Conservation (phyloP, 1,284 basidiomycete species). For the Somion occarium region DNA sequence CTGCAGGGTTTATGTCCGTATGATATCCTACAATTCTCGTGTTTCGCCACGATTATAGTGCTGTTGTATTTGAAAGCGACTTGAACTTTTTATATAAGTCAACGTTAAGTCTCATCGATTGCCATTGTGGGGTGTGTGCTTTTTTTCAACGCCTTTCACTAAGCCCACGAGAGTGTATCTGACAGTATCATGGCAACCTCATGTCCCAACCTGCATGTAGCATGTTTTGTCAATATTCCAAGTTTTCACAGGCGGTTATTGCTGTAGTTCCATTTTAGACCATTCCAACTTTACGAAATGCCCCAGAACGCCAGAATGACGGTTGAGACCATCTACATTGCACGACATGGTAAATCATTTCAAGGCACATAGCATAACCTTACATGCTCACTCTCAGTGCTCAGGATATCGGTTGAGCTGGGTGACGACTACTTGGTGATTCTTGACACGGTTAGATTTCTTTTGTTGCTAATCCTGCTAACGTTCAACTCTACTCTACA, state of each 20-base stretch:
- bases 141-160: no score
- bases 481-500: no score
- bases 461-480: conserved; percentile 1
- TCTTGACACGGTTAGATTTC: conserved; percentile 1
- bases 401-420: conserved; percentile 74
- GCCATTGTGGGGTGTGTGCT: no score
- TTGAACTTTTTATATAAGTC: no score
- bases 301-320: conserved; percentile 13
- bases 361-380: neutral
- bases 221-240: no score
- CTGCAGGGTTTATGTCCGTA: conserved; percentile 6
- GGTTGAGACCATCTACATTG: conserved; percentile 75
- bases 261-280: neutral
- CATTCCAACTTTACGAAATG: neutral
- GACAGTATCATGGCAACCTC: no score
- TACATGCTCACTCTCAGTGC: neutral
- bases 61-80: conserved; percentile 2
- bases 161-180: no score
- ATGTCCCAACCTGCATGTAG: no score
- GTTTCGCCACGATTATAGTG: conserved; percentile 3
- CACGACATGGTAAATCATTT: conserved; percentile 62
- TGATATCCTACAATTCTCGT: conserved; percentile 7
- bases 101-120: no score
- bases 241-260: neutral
- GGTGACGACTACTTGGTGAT: conserved; percentile 61